Evolutionary conservation across 2,329 filamentous ascomycete species (phyloP), one percentile per base, ranked within the genome.

Genomic region (Phialocephala sp.): DNA sequence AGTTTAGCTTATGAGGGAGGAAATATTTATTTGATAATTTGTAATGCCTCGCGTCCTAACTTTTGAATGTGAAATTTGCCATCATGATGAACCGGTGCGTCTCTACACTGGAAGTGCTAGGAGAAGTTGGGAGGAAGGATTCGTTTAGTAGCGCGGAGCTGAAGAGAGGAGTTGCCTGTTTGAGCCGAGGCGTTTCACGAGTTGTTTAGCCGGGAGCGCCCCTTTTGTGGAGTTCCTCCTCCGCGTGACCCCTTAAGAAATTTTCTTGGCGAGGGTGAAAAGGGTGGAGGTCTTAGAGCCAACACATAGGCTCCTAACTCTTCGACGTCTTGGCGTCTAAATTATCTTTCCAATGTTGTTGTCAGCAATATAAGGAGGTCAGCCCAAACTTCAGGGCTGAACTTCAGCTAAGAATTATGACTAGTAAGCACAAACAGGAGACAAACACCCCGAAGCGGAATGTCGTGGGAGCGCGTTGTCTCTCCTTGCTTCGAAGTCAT

Each of bases 21-120:
- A 50, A 32, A 32, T 11, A 24, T 22, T 50, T 50, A 50, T 50
- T 50, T 50, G 45, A 50, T 50, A 50, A 50, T 50, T 24, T 50
- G 45, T 24, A 50, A 43, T 43, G 15, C 15, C 15, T 22, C 4
- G n/a, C 20, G 4, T 50, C 11, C 12, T 18, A 20, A 8, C 2
- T n/a, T 20, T 4, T 50, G 45, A 24, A 9, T 50, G 45, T 50
- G 45, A 50, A 20, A 45, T 45, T 41, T 41, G 37, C 9, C 3
- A 41, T 41, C 11, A 14, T 20, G 43, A 45, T 18, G 43, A 45
- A 2, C 12, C n/a, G n/a, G n/a, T n/a, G n/a, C n/a, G n/a, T n/a
- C n/a, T n/a, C n/a, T n/a, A n/a, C n/a, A n/a, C n/a, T n/a, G n/a
- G n/a, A n/a, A n/a, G n/a, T n/a, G n/a, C n/a, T n/a, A n/a, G 15